Base-by-base conservation (phyloP, 495 filamentous ascomycete species). In the Neurospora pannonica region DNA sequence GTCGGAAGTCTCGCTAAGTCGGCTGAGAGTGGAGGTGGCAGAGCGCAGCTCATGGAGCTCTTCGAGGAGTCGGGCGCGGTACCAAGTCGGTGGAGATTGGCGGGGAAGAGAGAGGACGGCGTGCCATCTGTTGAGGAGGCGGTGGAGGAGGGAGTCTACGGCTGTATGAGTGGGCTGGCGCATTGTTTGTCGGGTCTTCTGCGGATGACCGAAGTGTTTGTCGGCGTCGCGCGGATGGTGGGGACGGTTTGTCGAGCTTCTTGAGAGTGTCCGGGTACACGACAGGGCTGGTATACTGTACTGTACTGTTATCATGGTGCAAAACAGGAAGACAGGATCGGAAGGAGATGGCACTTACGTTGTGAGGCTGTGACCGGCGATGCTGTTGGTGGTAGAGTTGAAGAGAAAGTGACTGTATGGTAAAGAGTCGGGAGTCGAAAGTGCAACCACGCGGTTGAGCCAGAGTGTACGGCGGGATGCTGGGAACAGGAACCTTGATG, bases 1-100 rank as follows among this genome's bases (percentile, higher is more conserved):
- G 72, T 88, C 87, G 3, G 86, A 83, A n/a, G 82, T 81, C 77
- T 88, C 87, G 79, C 85, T 88, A 42, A 88, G 77, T 77, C 82
- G 85, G 75, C 81, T 74, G 48, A 77, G 77, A 11, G 62, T 72
- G 21, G 79, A 84, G 0, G 74, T 77, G 74, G 86, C 85, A 0
- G 75, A 72, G 28, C 77, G 79, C 36, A 76, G 77, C 74, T 88
- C 86, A 19, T 67, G 74, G 13, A 85, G 77, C 76, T 88, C 87
- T 72, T 86, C 86, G n/a, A 75, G 74, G 72, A 87, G 77, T 28
- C 86, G 81, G 74, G 83, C 83, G 42, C 76, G 81, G 75, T 87
- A 81, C 85, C 86, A 87, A 39, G 83, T 82, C 43, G 76, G 75
- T 60, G 79, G 83, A 31, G 81, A 78, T 74, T 87, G 85, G 13